Conservation (phyloP, 1,284 basidiomycete genomes). For the Sanghuangporus baumii region DNA sequence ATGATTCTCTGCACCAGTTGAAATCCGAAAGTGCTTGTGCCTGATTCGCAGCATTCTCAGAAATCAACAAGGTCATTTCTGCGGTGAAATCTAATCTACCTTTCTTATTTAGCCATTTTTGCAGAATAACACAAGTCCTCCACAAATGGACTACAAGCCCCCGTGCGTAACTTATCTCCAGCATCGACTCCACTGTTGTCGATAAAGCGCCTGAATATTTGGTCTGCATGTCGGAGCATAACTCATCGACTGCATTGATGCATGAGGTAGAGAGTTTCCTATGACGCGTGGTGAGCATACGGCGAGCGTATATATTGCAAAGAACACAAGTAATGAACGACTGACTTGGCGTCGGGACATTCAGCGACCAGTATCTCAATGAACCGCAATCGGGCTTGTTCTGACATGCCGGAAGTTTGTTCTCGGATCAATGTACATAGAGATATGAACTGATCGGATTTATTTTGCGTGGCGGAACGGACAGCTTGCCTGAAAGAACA, state of each 20-base stretch:
- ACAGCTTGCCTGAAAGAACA: conserved; percentile 6
- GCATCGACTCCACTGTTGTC: neutral
- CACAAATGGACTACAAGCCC: neutral
- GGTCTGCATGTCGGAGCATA: neutral
- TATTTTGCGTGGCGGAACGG: conserved; percentile 4
- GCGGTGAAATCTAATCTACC: neutral
- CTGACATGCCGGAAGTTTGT: neutral
- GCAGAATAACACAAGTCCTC: conserved; percentile 5
- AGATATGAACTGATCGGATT: neutral
- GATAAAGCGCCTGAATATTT: neutral
- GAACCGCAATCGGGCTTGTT: conserved; percentile 4
- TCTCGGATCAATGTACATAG: neutral
- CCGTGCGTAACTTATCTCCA: neutral
- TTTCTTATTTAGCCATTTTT: conserved; percentile 5
- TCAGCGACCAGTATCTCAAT: conserved; percentile 10
- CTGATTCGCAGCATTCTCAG: neutral
- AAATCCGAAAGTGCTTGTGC: neutral
- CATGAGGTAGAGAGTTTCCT: neutral
- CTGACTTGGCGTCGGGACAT: neutral
- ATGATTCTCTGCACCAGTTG: neutral
- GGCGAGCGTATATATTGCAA: neutral
- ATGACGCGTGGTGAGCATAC: neutral
- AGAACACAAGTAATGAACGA: neutral
- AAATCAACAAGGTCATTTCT: neutral
- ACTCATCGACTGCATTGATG: neutral